A percentile compares a stretch with the other conserved stretches of the same genome.
These are phyloP conservation scores for Penicillium mononematosum DNA, from an alignment of 495 filamentous ascomycete species.

Conservation along the genomic window DNA sequence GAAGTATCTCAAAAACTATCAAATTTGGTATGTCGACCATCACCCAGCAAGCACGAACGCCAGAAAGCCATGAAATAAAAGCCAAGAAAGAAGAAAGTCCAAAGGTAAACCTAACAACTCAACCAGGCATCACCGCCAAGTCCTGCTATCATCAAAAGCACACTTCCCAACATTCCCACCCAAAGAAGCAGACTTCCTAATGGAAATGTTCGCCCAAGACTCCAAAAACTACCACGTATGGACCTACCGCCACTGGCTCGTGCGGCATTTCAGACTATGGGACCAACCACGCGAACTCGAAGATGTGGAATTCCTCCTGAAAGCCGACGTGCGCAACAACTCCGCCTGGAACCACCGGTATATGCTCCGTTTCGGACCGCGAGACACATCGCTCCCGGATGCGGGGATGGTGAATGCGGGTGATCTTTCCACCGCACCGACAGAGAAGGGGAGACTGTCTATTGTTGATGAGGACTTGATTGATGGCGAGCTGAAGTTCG, in stretches of 20 bases:
- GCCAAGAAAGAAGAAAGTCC: not conserved
- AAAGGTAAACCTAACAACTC: conserved; percentile 13
- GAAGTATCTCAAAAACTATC: conserved; percentile 91
- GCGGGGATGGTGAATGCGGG: conserved; percentile 47
- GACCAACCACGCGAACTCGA: conserved; percentile 62
- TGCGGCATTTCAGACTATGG: conserved; percentile 76
- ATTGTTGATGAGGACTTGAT: conserved; percentile 60
- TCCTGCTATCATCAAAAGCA: conserved; percentile 61
- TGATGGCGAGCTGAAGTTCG: conserved; percentile 72
- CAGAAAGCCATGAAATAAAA: not conserved
- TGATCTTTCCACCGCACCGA: conserved; percentile 37
- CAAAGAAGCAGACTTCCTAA: conserved; percentile 72
- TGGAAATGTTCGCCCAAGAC: conserved; percentile 77
- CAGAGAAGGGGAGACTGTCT: conserved; percentile 39
- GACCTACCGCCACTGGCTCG: conserved; percentile 92
- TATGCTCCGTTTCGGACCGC: conserved; percentile 77
- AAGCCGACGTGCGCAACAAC: conserved; percentile 86
- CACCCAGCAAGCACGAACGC: not conserved
- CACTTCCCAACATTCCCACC: conserved; percentile 56
- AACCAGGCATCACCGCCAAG: conserved; percentile 80
- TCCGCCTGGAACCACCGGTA: conserved; percentile 96
- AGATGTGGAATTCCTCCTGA: conserved; percentile 66
- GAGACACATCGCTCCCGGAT: conserved; percentile 28
- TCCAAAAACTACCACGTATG: conserved; percentile 99
- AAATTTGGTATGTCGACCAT: conserved; percentile 68